A percentile compares a stretch with the other conserved stretches of the same genome.
Evolutionary conservation across 1,284 basidiomycete species (phyloP).

Genomic region (Tylopilus sp.): DNA sequence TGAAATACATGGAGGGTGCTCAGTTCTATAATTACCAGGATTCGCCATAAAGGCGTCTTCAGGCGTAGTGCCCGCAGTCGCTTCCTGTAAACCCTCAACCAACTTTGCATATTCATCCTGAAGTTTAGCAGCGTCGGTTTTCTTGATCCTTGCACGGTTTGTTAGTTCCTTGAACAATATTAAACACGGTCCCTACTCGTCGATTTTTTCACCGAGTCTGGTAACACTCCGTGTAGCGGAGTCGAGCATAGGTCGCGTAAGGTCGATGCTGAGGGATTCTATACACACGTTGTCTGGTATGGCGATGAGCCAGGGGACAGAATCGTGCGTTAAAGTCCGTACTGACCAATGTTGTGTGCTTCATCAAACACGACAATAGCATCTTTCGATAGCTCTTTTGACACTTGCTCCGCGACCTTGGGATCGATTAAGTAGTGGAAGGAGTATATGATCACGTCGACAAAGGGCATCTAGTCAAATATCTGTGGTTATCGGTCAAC

Average conservation of each 20-base stretch:
- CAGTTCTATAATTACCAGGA: constrained; percentile 52
- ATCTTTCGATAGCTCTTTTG: constrained; percentile 95
- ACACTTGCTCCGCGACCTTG: constrained; percentile 98
- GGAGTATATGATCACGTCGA: constrained; percentile 96
- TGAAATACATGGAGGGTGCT: not conserved
- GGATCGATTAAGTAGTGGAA: constrained; percentile 99
- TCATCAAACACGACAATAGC: constrained; percentile 99
- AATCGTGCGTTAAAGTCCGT: not conserved
- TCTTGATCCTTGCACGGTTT: constrained; percentile 72
- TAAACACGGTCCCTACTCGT: constrained; percentile 61
- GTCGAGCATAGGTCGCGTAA: constrained; percentile 98
- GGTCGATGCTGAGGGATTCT: constrained; percentile 95
- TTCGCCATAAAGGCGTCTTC: constrained; percentile 88
- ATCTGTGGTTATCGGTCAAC: constrained; percentile 6
- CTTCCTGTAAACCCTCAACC: constrained; percentile 89
- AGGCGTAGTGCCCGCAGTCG: constrained; percentile 53
- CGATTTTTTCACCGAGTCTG: constrained; percentile 87
- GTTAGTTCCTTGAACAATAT: constrained; percentile 6
- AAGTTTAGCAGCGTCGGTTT: constrained; percentile 87
- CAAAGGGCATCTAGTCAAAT: constrained; percentile 80
- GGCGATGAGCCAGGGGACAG: constrained; percentile 1
- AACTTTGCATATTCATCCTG: constrained; percentile 98
- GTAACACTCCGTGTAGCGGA: constrained; percentile 87
- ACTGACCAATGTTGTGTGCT: constrained; percentile 94
- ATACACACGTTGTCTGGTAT: constrained; percentile 93